Conservation (phyloP, 2,329 filamentous ascomycete species). For the Penicillium sp. region DNA sequence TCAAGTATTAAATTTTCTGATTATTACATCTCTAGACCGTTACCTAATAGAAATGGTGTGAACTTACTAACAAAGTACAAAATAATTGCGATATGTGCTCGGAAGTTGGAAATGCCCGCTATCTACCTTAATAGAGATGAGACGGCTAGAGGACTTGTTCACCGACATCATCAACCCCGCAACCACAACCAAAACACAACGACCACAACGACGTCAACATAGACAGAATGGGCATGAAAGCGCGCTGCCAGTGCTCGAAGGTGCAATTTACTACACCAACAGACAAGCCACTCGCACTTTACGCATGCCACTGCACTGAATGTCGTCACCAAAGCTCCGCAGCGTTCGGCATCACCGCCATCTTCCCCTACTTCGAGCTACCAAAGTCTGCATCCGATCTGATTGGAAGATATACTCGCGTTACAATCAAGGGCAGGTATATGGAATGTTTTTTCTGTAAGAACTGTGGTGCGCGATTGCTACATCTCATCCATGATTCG, state of each 20-base stretch:
- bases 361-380: slow-evolving; percentile 66
- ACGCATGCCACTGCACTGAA: slow-evolving; percentile 70
- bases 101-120: slow-evolving; percentile 25
- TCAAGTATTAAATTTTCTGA: no score
- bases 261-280: slow-evolving; percentile 64
- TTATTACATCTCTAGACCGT: no score
- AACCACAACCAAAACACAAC: not conserved
- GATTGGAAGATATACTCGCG: slow-evolving; percentile 49
- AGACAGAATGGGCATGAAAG: slow-evolving; percentile 52
- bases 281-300: slow-evolving; percentile 62
- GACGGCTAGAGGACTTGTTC: not conserved
- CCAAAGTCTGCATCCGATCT: slow-evolving; percentile 34
- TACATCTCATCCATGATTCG: slow-evolving; percentile 51
- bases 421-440: slow-evolving; percentile 57
- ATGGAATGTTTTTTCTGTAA: slow-evolving; percentile 69
- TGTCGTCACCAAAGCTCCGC: slow-evolving; percentile 67
- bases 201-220: not conserved
- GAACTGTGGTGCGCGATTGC: slow-evolving; percentile 64
- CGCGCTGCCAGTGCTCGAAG: slow-evolving; percentile 64
- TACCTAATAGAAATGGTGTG: no score
- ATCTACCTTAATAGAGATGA: no score
- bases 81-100: no score
- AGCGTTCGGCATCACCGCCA: slow-evolving; percentile 68
- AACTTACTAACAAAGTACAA: no score
- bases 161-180: slow-evolving; percentile 9